Percentiles rank a stretch among this genome's conserved stretches.
These are phyloP conservation scores for Cytospora chrysosperma DNA, from an alignment of 2,329 filamentous ascomycete genomes.

Conservation along the genomic window DNA sequence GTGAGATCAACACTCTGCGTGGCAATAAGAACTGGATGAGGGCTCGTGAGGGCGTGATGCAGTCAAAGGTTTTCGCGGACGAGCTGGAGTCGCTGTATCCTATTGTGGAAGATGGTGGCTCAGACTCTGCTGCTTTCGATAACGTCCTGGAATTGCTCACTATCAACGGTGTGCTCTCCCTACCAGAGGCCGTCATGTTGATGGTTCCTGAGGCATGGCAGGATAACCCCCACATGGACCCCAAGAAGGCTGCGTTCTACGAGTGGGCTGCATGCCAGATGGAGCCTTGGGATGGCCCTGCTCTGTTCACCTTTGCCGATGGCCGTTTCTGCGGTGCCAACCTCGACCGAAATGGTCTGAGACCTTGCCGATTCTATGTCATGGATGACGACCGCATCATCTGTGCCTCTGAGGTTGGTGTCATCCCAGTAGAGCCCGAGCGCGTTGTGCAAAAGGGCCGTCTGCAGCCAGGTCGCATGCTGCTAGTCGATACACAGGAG, in stretches of 20 bases:
- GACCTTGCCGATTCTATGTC: slow-evolving; percentile 95
- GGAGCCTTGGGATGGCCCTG: slow-evolving; percentile 98
- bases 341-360: slow-evolving; percentile 89
- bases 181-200: slow-evolving; percentile 96
- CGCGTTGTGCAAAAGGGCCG: slow-evolving; percentile 88
- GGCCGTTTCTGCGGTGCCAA: slow-evolving; percentile 97
- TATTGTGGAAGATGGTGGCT: slow-evolving; percentile 94
- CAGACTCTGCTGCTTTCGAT: slow-evolving; percentile 95
- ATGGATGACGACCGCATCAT: slow-evolving; percentile 97
- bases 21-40: slow-evolving; percentile 99
- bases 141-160: slow-evolving; percentile 92
- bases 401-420: slow-evolving; percentile 94
- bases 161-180: slow-evolving; percentile 92
- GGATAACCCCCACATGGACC: slow-evolving; percentile 87
- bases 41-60: slow-evolving; percentile 90
- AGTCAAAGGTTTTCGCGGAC: slow-evolving; percentile 87
- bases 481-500: slow-evolving; percentile 84
- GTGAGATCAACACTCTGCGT: slow-evolving; percentile 93
- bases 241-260: slow-evolving; percentile 94
- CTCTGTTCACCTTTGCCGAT: slow-evolving; percentile 95
- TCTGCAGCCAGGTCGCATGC: slow-evolving; percentile 91
- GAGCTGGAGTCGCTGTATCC: slow-evolving; percentile 90
- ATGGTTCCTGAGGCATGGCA: slow-evolving; percentile 99
- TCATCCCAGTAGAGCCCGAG: slow-evolving; percentile 88
- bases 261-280: slow-evolving; percentile 98